Percentiles rank a stretch among this genome's conserved stretches.
These are phyloP conservation scores for Oldenlandia corymbosa DNA, from an alignment of 257 asterid species.

Conservation along the genomic window DNA sequence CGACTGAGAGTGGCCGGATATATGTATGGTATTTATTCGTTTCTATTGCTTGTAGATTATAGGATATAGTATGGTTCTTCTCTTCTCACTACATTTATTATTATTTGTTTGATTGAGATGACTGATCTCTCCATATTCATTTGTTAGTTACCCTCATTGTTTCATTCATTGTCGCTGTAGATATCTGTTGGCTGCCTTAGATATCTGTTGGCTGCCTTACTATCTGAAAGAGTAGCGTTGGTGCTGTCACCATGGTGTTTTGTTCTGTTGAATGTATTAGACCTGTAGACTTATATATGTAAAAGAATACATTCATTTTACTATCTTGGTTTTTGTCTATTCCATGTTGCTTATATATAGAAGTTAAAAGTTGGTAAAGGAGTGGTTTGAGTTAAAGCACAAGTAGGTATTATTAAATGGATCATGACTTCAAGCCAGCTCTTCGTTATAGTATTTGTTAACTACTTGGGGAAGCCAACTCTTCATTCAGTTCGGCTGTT, in stretches of 20 bases:
- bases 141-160: neutral
- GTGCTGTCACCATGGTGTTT: neutral
- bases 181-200: neutral
- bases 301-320: neutral
- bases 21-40: conserved; percentile 1
- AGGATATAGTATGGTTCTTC: conserved; percentile 7
- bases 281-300: too few relatives aligned
- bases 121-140: conserved; percentile 1
- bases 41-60: conserved; percentile 8
- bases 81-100: neutral
- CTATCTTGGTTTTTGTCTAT: neutral
- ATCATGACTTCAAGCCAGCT: too few relatives aligned
- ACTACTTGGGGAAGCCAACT: too few relatives aligned
- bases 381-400: too few relatives aligned
- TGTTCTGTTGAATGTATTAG: neutral
- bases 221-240: neutral
- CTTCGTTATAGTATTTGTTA: too few relatives aligned
- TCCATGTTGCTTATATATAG: neutral
- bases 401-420: too few relatives aligned
- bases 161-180: conserved; percentile 6
- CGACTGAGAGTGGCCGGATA: neutral
- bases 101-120: conserved; percentile 14
- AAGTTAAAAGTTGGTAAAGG: too few relatives aligned
- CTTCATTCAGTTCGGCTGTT: too few relatives aligned
- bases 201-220: neutral